Percentiles rank a stretch among this genome's conserved stretches.
These are phyloP conservation scores for Hypoxylon rickii DNA, from an alignment of 495 filamentous ascomycete genomes.

Conservation along the genomic window DNA sequence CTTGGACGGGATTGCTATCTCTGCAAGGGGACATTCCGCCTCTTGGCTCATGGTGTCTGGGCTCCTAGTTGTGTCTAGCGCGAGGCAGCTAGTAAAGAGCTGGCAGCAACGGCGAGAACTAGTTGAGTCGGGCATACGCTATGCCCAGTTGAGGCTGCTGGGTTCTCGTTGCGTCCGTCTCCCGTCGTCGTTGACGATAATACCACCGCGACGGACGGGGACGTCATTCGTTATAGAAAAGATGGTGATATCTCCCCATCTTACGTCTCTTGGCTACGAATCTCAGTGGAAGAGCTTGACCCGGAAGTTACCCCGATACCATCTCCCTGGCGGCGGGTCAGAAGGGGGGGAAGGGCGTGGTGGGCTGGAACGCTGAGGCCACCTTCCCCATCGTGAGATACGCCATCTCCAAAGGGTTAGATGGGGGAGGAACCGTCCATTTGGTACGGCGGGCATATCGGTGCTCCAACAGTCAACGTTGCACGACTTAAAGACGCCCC, in stretches of 20 bases:
- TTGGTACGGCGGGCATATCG: conserved; percentile 24
- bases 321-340: conserved; percentile 7
- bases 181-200: no score
- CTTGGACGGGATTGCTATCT: conserved; percentile 17
- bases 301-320: conserved; percentile 1
- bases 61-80: no score
- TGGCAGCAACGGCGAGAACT: no score
- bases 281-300: background rate
- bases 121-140: no score
- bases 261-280: no score
- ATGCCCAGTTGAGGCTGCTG: no score
- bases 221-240: no score
- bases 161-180: no score
- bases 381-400: conserved; percentile 5
- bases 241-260: no score
- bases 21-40: conserved; percentile 31
- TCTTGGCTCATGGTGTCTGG: no score
- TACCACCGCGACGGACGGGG: no score
- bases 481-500: conserved; percentile 2
- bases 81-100: background rate
- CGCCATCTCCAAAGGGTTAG: conserved; percentile 17
- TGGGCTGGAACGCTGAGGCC: background rate
- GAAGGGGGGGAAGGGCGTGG: background rate
- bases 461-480: conserved; percentile 1
- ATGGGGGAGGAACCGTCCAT: conserved; percentile 10